A percentile compares a stretch with the other conserved stretches of the same genome.
These are phyloP conservation scores for Martiniozyma abietophila DNA, from an alignment of 805 yeast species.

Conservation along the genomic window DNA sequence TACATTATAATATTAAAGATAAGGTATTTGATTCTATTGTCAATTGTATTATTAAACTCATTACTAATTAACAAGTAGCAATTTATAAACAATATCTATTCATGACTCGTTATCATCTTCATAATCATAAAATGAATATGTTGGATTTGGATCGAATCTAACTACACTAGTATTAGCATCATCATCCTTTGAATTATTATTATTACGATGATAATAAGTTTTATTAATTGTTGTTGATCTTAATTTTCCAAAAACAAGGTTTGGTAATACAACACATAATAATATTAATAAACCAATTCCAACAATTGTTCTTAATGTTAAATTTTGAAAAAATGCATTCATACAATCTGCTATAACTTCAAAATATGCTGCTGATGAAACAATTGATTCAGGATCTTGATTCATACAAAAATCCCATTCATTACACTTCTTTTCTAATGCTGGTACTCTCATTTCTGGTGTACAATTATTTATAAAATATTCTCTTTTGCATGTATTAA, in stretches of 20 bases:
- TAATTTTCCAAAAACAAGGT: conserved; percentile 20
- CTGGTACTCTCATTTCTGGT: conserved; percentile 58
- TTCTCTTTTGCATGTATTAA: conserved; percentile 58
- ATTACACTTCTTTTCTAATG: conserved; percentile 58
- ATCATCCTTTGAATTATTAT: background rate
- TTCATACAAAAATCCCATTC: conserved; percentile 80
- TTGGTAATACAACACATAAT: conserved; percentile 20
- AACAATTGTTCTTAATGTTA: conserved; percentile 19
- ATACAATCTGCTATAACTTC: conserved; percentile 27
- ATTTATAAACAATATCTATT: no score
- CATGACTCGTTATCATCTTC: no score
- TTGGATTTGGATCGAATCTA: conserved; percentile 24
- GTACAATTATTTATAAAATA: conserved; percentile 68
- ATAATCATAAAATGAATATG: conserved; percentile 19
- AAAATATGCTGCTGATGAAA: conserved; percentile 26
- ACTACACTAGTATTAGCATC: conserved; percentile 10
- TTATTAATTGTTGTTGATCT: conserved; percentile 20
- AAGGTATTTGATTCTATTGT: no score
- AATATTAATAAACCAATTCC: conserved; percentile 12
- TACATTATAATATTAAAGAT: no score
- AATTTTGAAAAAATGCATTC: conserved; percentile 25
- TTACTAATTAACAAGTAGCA: no score
- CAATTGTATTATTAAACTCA: no score
- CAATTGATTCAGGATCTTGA: conserved; percentile 49
- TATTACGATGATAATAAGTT: conserved; percentile 15